phyloP scores from a whole-genome alignment of 495 filamentous ascomycete species.

The Aspergillus egyptiacus region DNA sequence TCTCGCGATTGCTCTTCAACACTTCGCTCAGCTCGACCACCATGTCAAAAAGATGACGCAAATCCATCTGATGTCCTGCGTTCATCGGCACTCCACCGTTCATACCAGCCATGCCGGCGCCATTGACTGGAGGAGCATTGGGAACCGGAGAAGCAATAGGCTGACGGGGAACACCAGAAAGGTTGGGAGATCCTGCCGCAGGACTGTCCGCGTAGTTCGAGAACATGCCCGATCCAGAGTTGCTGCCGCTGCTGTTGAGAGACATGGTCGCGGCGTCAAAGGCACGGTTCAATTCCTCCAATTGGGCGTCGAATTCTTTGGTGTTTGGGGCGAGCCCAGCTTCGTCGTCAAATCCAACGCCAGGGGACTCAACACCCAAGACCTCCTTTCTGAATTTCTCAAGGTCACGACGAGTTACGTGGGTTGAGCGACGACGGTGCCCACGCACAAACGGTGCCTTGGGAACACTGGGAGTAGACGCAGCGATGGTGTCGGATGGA shows the following conservation, averaged over 20 bases:
- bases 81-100: slow-evolving; percentile 57
- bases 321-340: slow-evolving; percentile 19
- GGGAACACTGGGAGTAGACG: slow-evolving; percentile 29
- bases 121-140: slow-evolving; percentile 47
- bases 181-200: slow-evolving; percentile 24
- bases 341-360: slow-evolving; percentile 30
- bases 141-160: slow-evolving; percentile 31
- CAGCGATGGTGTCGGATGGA: slow-evolving; percentile 36
- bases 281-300: slow-evolving; percentile 34
- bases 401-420: slow-evolving; percentile 41
- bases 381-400: slow-evolving; percentile 42
- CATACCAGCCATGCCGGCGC: slow-evolving; percentile 52
- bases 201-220: slow-evolving; percentile 31
- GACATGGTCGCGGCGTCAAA: slow-evolving; percentile 34
- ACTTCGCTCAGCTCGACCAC: slow-evolving; percentile 74
- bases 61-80: slow-evolving; percentile 80
- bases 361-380: slow-evolving; percentile 32
- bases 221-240: slow-evolving; percentile 27
- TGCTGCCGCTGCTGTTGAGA: slow-evolving; percentile 31
- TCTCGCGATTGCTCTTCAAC: slow-evolving; percentile 69
- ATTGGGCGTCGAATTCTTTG: slow-evolving; percentile 27
- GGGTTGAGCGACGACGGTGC: slow-evolving; percentile 44
- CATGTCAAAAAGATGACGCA: slow-evolving; percentile 78
- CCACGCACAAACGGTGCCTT: slow-evolving; percentile 40
- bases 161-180: slow-evolving; percentile 35